Conservation (phyloP, 805 yeast genomes). For the Candida andamanensis region DNA sequence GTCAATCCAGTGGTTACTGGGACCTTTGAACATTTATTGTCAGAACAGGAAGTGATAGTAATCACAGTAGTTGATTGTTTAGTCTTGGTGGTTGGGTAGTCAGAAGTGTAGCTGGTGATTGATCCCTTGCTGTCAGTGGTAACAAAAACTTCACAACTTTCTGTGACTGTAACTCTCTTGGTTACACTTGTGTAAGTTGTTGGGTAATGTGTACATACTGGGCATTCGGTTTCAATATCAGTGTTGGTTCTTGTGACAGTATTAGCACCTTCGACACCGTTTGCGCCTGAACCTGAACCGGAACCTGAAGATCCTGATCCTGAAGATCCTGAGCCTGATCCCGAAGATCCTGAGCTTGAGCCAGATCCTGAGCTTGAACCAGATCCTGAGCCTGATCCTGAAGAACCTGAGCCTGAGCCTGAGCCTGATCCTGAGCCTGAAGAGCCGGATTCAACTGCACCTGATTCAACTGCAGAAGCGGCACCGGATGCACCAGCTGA, state of each 20-base stretch:
- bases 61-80: slow-evolving; percentile 22
- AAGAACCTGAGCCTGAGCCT: slow-evolving; percentile 5
- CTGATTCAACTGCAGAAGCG: slow-evolving; percentile 19
- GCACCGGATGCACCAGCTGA: no score
- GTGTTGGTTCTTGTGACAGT: slow-evolving; percentile 3
- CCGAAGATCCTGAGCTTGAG: slow-evolving; percentile 11
- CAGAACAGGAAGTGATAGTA: slow-evolving; percentile 33
- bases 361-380: slow-evolving; percentile 11
- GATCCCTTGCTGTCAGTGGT: slow-evolving; percentile 8
- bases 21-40: slow-evolving; percentile 22
- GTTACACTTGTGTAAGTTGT: slow-evolving; percentile 9
- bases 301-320: slow-evolving; percentile 6
- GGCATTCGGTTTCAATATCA: slow-evolving; percentile 6
- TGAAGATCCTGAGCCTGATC: slow-evolving; percentile 20
- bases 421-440: slow-evolving; percentile 2
- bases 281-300: neutral
- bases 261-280: slow-evolving; percentile 1
- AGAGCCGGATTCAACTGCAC: slow-evolving; percentile 13
- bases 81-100: slow-evolving; percentile 6
- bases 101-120: slow-evolving; percentile 7
- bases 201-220: slow-evolving; percentile 10
- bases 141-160: slow-evolving; percentile 11
- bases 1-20: slow-evolving; percentile 33
- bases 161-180: slow-evolving; percentile 4
- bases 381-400: slow-evolving; percentile 19